phyloP scores from a whole-genome alignment of 441 rosid species.

The Francoa sonchifolia region DNA sequence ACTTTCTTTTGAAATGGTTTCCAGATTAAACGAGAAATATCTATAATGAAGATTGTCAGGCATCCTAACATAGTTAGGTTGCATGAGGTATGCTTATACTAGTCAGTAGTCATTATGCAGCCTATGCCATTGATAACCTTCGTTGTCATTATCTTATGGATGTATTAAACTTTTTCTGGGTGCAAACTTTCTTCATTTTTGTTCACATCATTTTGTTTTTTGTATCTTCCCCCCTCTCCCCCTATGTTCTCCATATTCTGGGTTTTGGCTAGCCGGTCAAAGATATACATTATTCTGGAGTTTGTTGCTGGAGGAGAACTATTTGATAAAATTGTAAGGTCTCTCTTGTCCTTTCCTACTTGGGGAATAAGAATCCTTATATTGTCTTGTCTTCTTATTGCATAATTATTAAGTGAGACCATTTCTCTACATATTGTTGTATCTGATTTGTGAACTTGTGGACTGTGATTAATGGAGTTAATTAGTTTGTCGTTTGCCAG shows the following conservation, averaged over 20 bases:
- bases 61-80: slow-evolving; percentile 76
- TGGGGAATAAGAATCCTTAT: not conserved
- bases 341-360: slow-evolving; percentile 1
- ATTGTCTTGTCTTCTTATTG: not conserved
- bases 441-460: not conserved
- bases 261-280: slow-evolving; percentile 75
- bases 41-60: slow-evolving; percentile 90
- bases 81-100: slow-evolving; percentile 50
- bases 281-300: slow-evolving; percentile 83
- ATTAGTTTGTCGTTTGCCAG: not conserved
- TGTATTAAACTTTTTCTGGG: not conserved
- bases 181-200: not conserved
- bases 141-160: not conserved
- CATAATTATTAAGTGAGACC: not conserved
- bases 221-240: slow-evolving; percentile 3
- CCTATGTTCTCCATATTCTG: slow-evolving; percentile 12
- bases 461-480: not conserved
- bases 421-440: not conserved
- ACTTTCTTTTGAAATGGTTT: slow-evolving; percentile 5
- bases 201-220: slow-evolving; percentile 5
- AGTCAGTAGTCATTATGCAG: slow-evolving; percentile 1
- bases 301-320: slow-evolving; percentile 87
- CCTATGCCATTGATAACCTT: not conserved
- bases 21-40: slow-evolving; percentile 89
- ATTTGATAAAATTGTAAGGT: slow-evolving; percentile 72